Evolutionary conservation across 140 eudicot species (phyloP).

Genomic region (Erigeron philadelphicus): DNA sequence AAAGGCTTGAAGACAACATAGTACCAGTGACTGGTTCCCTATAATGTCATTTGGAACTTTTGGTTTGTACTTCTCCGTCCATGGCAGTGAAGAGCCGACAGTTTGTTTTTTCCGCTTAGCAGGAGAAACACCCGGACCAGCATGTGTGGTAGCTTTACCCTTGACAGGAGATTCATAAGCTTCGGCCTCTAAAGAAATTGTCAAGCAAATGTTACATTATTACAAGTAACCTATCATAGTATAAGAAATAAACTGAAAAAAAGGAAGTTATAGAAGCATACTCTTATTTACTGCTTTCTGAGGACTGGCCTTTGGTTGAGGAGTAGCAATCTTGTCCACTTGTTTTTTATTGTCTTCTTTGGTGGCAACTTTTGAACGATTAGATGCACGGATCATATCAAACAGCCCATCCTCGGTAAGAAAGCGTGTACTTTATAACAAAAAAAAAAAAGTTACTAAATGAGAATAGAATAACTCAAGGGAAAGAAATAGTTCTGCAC

Average conservation of each 20-base stretch:
- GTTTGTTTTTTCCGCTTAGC: conserved; percentile 35
- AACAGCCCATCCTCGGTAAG: conserved; percentile 91
- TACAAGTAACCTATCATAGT: neutral
- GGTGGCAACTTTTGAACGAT: conserved; percentile 37
- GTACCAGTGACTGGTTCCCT: conserved; percentile 81
- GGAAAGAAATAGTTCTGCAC: neutral
- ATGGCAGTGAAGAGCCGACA: conserved; percentile 44
- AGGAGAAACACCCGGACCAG: conserved; percentile 36
- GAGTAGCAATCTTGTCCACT: conserved; percentile 37
- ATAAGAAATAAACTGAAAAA: neutral
- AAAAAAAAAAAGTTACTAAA: neutral
- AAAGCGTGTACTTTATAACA: conserved; percentile 52
- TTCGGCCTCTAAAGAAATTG: conserved; percentile 36
- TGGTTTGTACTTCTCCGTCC: conserved; percentile 92
- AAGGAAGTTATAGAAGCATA: conserved; percentile 29
- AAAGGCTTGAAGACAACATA: conserved; percentile 10
- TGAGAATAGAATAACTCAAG: conserved; percentile 1
- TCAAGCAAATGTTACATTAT: neutral
- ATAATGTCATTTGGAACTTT: conserved; percentile 64
- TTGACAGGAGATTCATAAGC: conserved; percentile 35
- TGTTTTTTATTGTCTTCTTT: conserved; percentile 40
- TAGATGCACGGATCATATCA: conserved; percentile 79
- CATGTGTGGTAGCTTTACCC: conserved; percentile 31
- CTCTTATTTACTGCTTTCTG: conserved; percentile 51
- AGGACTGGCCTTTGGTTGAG: conserved; percentile 48